Conservation (phyloP, 1,284 basidiomycete genomes). For the Boletus holoroseus region DNA sequence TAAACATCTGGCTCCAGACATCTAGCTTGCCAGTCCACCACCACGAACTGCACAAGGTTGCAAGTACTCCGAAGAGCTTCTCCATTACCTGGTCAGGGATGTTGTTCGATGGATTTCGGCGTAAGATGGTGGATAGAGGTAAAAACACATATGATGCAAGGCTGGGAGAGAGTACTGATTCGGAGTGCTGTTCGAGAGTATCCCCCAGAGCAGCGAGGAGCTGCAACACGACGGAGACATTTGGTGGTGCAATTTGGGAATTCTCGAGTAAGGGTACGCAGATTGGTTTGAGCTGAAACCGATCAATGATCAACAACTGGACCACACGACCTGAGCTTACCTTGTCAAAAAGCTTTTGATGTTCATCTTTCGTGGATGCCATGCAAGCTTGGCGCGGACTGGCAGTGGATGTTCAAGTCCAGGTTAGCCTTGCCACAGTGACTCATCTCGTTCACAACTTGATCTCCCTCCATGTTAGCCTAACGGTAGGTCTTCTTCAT, state of each 20-base stretch:
- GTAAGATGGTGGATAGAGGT: conserved; percentile 77
- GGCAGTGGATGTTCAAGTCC: background rate
- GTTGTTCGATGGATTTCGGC: conserved; percentile 57
- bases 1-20: conserved; percentile 80
- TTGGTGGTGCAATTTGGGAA: conserved; percentile 52
- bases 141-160: conserved; percentile 82
- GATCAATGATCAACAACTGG: background rate
- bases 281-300: conserved; percentile 60
- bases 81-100: conserved; percentile 81
- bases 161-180: conserved; percentile 46
- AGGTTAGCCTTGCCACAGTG: background rate
- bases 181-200: conserved; percentile 43
- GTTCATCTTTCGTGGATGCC: conserved; percentile 10
- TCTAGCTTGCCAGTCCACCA: conserved; percentile 71
- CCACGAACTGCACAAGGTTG: conserved; percentile 59
- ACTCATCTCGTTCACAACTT: background rate
- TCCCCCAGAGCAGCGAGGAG: conserved; percentile 52
- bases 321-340: conserved; percentile 22
- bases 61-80: conserved; percentile 59
- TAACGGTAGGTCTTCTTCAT: background rate
- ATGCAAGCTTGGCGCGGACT: background rate
- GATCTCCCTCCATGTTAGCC: background rate
- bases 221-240: conserved; percentile 40
- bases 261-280: conserved; percentile 76
- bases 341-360: conserved; percentile 34